Conservation (phyloP, 306 rosid species). For the Citrullus amarus region DNA sequence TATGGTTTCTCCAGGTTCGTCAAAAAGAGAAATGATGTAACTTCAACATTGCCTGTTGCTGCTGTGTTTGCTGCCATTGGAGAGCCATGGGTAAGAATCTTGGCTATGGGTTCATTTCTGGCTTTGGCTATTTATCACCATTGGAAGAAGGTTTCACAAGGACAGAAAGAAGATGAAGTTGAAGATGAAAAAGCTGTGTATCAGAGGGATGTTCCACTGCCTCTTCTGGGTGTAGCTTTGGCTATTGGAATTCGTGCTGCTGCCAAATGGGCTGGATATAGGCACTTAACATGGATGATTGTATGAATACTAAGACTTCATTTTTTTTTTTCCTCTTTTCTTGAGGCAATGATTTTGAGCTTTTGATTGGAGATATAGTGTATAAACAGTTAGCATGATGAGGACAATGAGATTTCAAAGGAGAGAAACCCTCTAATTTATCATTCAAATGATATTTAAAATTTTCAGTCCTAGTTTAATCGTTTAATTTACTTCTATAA, state of each 20-base stretch:
- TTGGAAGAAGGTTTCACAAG: slow-evolving; percentile 32
- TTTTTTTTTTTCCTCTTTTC: background rate
- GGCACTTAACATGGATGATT: slow-evolving; percentile 90
- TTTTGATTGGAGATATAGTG: background rate
- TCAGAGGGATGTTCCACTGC: slow-evolving; percentile 45
- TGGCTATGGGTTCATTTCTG: slow-evolving; percentile 44
- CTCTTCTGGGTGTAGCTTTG: slow-evolving; percentile 55
- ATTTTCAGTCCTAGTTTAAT: background rate
- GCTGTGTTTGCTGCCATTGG: slow-evolving; percentile 82
- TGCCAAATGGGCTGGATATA: slow-evolving; percentile 85
- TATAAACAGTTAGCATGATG: background rate
- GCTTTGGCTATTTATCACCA: slow-evolving; percentile 50
- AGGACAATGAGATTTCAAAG: background rate
- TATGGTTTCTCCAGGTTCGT: slow-evolving; percentile 50
- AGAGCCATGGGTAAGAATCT: slow-evolving; percentile 77
- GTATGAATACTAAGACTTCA: slow-evolving; percentile 18
- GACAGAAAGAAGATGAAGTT: slow-evolving; percentile 22
- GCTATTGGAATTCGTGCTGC: slow-evolving; percentile 74
- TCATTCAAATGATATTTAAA: background rate
- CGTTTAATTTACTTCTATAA: background rate
- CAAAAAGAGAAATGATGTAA: slow-evolving; percentile 56
- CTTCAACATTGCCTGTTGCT: slow-evolving; percentile 68
- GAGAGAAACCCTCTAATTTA: background rate
- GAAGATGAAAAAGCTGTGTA: slow-evolving; percentile 18
- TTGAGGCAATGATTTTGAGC: background rate